Evolutionary conservation across 1,284 basidiomycete genomes (phyloP).

Genomic region (Apiotrichum sp.): DNA sequence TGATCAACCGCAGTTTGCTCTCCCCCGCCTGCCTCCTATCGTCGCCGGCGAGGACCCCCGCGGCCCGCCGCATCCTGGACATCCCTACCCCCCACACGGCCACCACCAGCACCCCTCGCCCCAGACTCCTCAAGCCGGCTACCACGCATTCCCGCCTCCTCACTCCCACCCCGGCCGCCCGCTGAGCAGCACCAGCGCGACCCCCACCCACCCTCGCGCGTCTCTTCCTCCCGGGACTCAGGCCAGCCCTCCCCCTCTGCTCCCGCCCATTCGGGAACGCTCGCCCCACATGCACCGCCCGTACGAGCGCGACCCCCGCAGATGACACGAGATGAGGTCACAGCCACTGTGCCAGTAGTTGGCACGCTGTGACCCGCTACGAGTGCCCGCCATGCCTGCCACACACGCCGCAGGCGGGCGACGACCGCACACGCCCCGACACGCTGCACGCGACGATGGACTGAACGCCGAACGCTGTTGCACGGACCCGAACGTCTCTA

Average conservation of each 20-base stretch:
- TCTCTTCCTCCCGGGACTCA: neutral
- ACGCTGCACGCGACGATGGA: too few species aligned
- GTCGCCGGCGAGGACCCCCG: constrained; percentile 7
- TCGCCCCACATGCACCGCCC: constrained; percentile 6
- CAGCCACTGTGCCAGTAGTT: too few species aligned
- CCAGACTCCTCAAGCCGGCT: neutral
- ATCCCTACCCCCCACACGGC: constrained; percentile 1
- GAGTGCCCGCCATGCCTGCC: too few species aligned
- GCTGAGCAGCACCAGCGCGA: neutral
- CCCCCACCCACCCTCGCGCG: neutral
- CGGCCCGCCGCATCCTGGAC: neutral
- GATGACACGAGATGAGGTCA: neutral
- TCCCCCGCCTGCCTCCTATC: constrained; percentile 12
- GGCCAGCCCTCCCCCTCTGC: constrained; percentile 8
- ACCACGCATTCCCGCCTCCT: neutral
- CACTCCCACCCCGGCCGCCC: neutral
- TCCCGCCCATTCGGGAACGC: constrained; percentile 14
- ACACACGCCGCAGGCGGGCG: too few species aligned
- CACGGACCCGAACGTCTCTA: too few species aligned
- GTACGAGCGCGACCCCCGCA: constrained; percentile 12
- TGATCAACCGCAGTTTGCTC: constrained; percentile 2
- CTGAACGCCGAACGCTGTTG: too few species aligned
- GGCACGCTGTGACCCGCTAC: too few species aligned
- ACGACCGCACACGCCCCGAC: too few species aligned
- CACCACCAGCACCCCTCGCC: neutral